These are phyloP conservation scores for Epichloe aotearoae DNA, from an alignment of 2,329 filamentous ascomycete species.

Conservation along the genomic window DNA sequence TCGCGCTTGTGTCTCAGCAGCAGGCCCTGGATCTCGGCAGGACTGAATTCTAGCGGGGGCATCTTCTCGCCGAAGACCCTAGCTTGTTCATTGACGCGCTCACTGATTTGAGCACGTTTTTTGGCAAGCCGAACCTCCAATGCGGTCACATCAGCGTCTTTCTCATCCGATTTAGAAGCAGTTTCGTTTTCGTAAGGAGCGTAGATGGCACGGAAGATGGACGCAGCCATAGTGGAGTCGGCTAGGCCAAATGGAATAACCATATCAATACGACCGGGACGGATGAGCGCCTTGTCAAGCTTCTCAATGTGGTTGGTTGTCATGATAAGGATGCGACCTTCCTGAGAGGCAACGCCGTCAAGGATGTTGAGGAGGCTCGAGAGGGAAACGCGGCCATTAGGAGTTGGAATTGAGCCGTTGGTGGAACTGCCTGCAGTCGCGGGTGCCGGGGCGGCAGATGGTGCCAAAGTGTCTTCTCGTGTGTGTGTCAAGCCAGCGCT, in stretches of 20 bases:
- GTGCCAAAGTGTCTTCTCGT: constrained; percentile 22
- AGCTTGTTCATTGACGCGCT: constrained; percentile 33
- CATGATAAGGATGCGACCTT: constrained; percentile 51
- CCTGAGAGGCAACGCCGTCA: constrained; percentile 55
- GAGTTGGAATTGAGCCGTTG: not conserved
- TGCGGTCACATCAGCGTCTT: constrained; percentile 17
- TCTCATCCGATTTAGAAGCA: constrained; percentile 7
- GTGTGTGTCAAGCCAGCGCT: constrained; percentile 55
- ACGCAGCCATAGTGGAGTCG: constrained; percentile 35
- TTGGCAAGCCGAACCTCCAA: constrained; percentile 15
- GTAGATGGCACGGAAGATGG: constrained; percentile 47
- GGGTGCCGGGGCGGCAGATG: constrained; percentile 4
- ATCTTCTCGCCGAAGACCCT: constrained; percentile 34
- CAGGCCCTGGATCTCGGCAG: constrained; percentile 47
- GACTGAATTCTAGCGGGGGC: constrained; percentile 43
- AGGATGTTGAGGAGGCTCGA: constrained; percentile 71
- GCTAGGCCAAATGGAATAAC: constrained; percentile 42
- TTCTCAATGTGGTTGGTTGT: constrained; percentile 52
- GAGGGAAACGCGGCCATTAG: constrained; percentile 42
- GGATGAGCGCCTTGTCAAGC: constrained; percentile 48
- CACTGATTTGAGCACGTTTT: constrained; percentile 21
- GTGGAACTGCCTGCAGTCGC: constrained; percentile 4
- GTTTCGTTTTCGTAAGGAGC: constrained; percentile 31
- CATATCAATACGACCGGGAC: constrained; percentile 49
- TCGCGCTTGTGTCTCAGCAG: constrained; percentile 42